A percentile compares a stretch with the other conserved stretches of the same genome.
phyloP scores from a whole-genome alignment of 495 filamentous ascomycete genomes.

The Platismatia glauca region DNA sequence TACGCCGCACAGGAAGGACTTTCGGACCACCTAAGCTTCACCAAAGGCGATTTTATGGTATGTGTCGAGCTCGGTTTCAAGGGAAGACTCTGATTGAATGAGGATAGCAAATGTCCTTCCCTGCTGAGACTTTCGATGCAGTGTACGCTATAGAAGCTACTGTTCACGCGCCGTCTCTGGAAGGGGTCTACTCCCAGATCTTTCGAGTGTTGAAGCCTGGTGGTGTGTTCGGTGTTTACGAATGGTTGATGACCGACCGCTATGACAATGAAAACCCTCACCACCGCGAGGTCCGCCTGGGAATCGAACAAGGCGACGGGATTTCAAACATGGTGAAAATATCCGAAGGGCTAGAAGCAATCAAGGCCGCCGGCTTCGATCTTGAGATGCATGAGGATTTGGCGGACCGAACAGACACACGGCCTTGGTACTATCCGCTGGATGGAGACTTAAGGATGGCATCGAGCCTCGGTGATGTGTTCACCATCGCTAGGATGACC shows the following conservation, averaged over 20 bases:
- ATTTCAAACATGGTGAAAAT: conserved; percentile 98
- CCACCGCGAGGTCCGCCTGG: conserved; percentile 85
- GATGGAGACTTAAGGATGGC: conserved; percentile 76
- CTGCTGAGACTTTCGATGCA: conserved; percentile 82
- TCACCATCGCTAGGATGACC: conserved; percentile 87
- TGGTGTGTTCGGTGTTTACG: conserved; percentile 93
- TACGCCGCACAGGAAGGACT: conserved; percentile 80
- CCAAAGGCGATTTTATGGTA: conserved; percentile 98
- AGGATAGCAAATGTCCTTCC: conserved; percentile 92
- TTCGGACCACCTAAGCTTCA: conserved; percentile 71
- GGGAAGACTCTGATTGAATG: not conserved
- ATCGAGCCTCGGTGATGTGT: conserved; percentile 66
- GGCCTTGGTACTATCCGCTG: conserved; percentile 95
- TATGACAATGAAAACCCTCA: conserved; percentile 85
- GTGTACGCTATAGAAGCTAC: conserved; percentile 99
- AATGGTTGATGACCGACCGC: conserved; percentile 97
- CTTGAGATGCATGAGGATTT: conserved; percentile 83
- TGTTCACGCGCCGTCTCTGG: conserved; percentile 88
- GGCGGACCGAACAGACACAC: conserved; percentile 64
- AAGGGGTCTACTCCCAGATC: conserved; percentile 90
- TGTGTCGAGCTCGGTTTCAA: conserved; percentile 14
- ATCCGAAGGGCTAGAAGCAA: conserved; percentile 71
- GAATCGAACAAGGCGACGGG: conserved; percentile 93
- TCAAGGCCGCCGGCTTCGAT: conserved; percentile 84
- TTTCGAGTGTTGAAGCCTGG: conserved; percentile 94